phyloP scores from a whole-genome alignment of 352 stramenopile species.

The Pythium aristosporum region DNA sequence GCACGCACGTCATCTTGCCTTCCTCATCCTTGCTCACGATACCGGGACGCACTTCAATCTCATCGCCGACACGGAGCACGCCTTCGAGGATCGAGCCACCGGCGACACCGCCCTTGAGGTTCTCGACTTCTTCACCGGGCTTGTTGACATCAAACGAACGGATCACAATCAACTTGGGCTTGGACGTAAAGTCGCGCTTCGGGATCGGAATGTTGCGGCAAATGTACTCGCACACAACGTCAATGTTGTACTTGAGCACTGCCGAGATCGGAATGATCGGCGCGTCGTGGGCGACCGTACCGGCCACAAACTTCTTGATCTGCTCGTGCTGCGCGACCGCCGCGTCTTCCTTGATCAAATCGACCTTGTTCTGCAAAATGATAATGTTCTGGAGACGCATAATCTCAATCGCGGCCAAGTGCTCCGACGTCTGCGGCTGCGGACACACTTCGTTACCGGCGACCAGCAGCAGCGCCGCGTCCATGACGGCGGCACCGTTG shows the following conservation, averaged over 20 bases:
- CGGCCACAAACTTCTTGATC: conserved; percentile 90
- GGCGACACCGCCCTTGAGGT: conserved; percentile 93
- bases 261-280: conserved; percentile 99
- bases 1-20: conserved; percentile 93
- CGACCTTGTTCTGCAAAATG: conserved; percentile 99
- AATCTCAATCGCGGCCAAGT: conserved; percentile 99
- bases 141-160: conserved; percentile 99
- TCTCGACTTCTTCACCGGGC: conserved; percentile 97
- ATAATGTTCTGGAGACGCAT: conserved; percentile 99
- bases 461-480: conserved; percentile 98
- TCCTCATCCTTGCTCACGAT: conserved; percentile 99
- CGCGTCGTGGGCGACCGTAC: conserved; percentile 93
- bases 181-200: conserved; percentile 97
- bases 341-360: conserved; percentile 99
- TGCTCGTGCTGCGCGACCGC: conserved; percentile 98
- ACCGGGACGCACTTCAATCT: conserved; percentile 99
- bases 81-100: conserved; percentile 95
- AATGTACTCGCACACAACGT: conserved; percentile 99
- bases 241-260: conserved; percentile 99
- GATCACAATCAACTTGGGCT: conserved; percentile 99
- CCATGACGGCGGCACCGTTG: conserved; percentile 99
- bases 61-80: conserved; percentile 96
- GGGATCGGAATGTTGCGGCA: conserved; percentile 98
- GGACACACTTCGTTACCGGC: conserved; percentile 98
- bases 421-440: conserved; percentile 99